A percentile compares a stretch with the other conserved stretches of the same genome.
Evolutionary conservation across 805 yeast species (phyloP).

Genomic region (Teunomyces lycoperdinae): DNA sequence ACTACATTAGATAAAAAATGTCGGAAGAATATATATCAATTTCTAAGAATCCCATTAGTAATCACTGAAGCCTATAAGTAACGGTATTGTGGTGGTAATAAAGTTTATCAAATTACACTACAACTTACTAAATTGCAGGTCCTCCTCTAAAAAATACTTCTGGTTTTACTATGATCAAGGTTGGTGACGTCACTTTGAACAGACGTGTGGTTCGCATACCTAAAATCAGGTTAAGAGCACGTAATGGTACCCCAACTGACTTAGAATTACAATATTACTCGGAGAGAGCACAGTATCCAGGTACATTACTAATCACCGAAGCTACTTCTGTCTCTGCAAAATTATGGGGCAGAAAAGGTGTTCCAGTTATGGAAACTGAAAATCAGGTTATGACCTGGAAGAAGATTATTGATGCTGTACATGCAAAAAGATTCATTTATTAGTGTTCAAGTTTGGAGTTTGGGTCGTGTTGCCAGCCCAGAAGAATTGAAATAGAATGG

Average conservation of each 20-base stretch:
- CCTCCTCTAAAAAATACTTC: slow-evolving; percentile 25
- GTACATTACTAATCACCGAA: slow-evolving; percentile 52
- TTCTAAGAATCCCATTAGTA: neutral
- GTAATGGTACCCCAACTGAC: slow-evolving; percentile 44
- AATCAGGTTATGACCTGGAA: slow-evolving; percentile 29
- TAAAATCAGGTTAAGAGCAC: slow-evolving; percentile 46
- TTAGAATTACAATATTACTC: slow-evolving; percentile 50
- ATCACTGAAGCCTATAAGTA: neutral
- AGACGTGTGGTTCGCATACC: slow-evolving; percentile 51
- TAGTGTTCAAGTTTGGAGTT: slow-evolving; percentile 14
- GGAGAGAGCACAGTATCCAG: slow-evolving; percentile 53
- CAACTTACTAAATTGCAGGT: neutral
- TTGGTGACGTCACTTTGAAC: slow-evolving; percentile 34
- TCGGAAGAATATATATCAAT: neutral
- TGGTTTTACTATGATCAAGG: slow-evolving; percentile 43
- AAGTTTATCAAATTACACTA: neutral
- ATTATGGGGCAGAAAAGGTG: slow-evolving; percentile 25
- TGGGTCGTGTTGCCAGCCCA: slow-evolving; percentile 26
- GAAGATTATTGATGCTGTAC: slow-evolving; percentile 12
- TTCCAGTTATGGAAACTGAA: slow-evolving; percentile 17
- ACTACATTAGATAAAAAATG: no score
- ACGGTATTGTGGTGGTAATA: neutral
- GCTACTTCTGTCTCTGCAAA: slow-evolving; percentile 28
- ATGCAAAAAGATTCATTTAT: slow-evolving; percentile 11
- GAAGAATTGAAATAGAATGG: slow-evolving; percentile 21